These are phyloP conservation scores for Cystoderma amianthinum DNA, from an alignment of 768 basidiomycete genomes.

Conservation along the genomic window DNA sequence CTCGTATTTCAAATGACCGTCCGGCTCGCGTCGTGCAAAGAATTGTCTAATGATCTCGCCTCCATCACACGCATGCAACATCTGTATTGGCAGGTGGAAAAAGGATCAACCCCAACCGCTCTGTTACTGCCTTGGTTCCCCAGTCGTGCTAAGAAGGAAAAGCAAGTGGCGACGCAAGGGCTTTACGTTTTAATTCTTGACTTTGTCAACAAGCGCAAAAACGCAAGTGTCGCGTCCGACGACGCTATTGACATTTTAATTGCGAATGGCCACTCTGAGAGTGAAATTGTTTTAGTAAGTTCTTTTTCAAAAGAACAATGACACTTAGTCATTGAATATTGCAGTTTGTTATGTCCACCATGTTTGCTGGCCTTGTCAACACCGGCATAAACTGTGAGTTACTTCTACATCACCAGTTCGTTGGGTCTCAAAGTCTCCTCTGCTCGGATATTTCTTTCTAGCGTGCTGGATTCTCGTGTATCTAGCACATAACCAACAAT, in stretches of 20 bases:
- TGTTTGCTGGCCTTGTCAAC: conserved; percentile 30
- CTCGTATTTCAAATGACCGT: conserved; percentile 28
- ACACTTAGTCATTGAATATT: not conserved
- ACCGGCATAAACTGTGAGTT: conserved; percentile 24
- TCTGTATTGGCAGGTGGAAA: conserved; percentile 24
- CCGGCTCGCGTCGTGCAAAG: conserved; percentile 24
- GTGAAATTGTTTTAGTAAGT: conserved; percentile 19
- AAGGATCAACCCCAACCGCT: conserved; percentile 22
- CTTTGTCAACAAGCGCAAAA: conserved; percentile 19
- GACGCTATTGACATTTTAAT: conserved; percentile 30
- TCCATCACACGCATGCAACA: conserved; percentile 14
- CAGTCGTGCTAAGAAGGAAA: conserved; percentile 17
- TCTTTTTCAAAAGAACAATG: not conserved
- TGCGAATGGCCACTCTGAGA: conserved; percentile 16
- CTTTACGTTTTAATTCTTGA: conserved; percentile 17
- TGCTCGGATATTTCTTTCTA: too few species aligned
- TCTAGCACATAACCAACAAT: too few species aligned
- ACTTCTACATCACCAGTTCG: too few species aligned
- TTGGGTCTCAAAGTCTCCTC: too few species aligned
- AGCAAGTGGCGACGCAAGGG: conserved; percentile 19
- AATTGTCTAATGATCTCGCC: conserved; percentile 19
- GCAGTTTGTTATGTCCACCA: conserved; percentile 21
- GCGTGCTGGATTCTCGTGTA: too few species aligned
- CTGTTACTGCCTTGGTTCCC: conserved; percentile 29
- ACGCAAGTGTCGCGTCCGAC: conserved; percentile 12